Percentiles rank a stretch among this genome's conserved stretches.
Conservation (phyloP, 176 grass and related monocot species). For the Miscanthus lutarioriparius region DNA sequence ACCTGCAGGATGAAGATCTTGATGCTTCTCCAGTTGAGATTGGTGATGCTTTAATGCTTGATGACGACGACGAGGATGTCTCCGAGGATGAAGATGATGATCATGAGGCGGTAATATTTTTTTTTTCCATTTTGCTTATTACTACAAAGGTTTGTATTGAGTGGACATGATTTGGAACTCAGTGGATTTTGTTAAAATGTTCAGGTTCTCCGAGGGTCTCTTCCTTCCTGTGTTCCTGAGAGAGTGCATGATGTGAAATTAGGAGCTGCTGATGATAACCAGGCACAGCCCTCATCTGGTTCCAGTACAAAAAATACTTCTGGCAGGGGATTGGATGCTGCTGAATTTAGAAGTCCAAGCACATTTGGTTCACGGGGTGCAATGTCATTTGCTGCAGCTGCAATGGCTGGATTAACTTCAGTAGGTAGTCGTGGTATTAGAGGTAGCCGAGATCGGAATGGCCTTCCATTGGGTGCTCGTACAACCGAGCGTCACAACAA, state of each 20-base stretch:
- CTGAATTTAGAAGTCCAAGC: constrained; percentile 59
- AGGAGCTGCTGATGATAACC: constrained; percentile 60
- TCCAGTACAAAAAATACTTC: constrained; percentile 50
- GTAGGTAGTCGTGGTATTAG: constrained; percentile 63
- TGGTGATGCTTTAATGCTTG: constrained; percentile 80
- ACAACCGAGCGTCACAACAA: constrained; percentile 54
- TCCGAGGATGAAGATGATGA: constrained; percentile 89
- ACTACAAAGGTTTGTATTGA: background rate
- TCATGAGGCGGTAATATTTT: constrained; percentile 39
- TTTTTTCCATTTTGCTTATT: background rate
- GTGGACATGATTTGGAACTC: constrained; percentile 16
- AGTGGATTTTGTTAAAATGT: constrained; percentile 14
- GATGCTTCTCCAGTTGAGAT: constrained; percentile 75
- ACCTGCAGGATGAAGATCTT: constrained; percentile 65
- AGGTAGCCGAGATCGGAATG: constrained; percentile 59
- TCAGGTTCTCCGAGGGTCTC: constrained; percentile 70
- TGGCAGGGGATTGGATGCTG: constrained; percentile 37
- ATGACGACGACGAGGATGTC: constrained; percentile 72
- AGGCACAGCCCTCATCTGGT: constrained; percentile 51
- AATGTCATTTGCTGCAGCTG: constrained; percentile 88
- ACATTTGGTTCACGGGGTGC: constrained; percentile 66
- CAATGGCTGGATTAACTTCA: constrained; percentile 85
- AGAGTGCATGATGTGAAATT: constrained; percentile 88
- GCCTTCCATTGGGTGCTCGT: constrained; percentile 43
- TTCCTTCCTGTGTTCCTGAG: constrained; percentile 64